These are phyloP conservation scores for Capsicum baccatum DNA, from an alignment of 257 asterid species.

Conservation along the genomic window DNA sequence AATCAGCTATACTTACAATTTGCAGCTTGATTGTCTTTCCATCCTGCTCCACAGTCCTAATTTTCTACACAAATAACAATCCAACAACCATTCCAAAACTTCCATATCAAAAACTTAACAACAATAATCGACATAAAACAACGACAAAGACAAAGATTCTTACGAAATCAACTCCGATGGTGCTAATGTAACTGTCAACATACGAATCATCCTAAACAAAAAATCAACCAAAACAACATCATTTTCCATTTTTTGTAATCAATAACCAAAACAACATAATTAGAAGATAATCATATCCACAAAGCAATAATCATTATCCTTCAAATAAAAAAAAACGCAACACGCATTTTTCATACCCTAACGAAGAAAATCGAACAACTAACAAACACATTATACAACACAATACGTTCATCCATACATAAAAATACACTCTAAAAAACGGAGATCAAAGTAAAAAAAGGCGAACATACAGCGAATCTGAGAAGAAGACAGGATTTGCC, in stretches of 20 bases:
- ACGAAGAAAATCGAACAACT: not conserved
- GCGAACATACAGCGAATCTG: constrained; percentile 56
- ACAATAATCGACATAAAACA: not conserved
- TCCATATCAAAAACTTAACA: not conserved
- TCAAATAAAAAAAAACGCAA: not conserved
- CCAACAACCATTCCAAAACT: not conserved
- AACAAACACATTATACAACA: not conserved
- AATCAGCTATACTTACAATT: constrained; percentile 69
- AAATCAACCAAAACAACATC: constrained; percentile 33
- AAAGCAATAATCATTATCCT: not conserved
- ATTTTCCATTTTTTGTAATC: not conserved
- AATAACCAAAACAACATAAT: constrained; percentile 23
- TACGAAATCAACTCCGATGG: constrained; percentile 98
- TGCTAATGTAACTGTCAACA: constrained; percentile 99
- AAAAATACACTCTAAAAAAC: not conserved
- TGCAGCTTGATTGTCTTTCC: constrained; percentile 97
- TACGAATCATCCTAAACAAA: constrained; percentile 92
- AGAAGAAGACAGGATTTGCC: constrained; percentile 66
- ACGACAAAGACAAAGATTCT: constrained; percentile 35
- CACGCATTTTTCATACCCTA: constrained; percentile 13
- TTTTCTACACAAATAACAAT: constrained; percentile 66
- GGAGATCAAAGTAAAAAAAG: constrained; percentile 4
- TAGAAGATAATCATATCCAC: not conserved
- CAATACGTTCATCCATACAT: not conserved
- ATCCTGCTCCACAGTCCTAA: constrained; percentile 91